A percentile compares a stretch with the other conserved stretches of the same genome.
Evolutionary conservation across 768 basidiomycete genomes (phyloP).

Genomic region (Termitomyces sp.): DNA sequence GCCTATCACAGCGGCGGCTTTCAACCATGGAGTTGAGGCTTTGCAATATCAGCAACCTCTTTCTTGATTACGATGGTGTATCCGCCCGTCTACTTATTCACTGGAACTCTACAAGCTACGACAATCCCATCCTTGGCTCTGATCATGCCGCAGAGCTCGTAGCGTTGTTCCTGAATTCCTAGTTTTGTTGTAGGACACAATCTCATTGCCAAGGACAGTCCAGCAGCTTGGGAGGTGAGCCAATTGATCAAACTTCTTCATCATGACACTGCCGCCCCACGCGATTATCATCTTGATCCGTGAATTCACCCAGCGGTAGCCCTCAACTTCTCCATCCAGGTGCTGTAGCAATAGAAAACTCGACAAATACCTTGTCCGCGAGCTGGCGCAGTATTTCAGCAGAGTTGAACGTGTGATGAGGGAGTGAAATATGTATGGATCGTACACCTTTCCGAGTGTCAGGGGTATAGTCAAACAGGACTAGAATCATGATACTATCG

Average conservation of each 20-base stretch:
- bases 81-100: not conserved
- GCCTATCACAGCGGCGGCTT: conserved; percentile 29
- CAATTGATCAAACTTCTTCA: not conserved
- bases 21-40: conserved; percentile 18
- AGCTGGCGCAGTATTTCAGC: conserved; percentile 26
- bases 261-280: not conserved
- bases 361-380: conserved; percentile 15
- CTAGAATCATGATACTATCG: not conserved
- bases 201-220: conserved; percentile 21
- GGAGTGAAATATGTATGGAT: not conserved
- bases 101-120: conserved; percentile 26
- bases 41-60: conserved; percentile 35
- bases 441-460: too few relatives aligned
- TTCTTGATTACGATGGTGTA: not conserved
- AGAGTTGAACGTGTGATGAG: conserved; percentile 20
- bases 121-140: conserved; percentile 38
- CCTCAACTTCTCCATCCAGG: conserved; percentile 30
- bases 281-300: too few relatives aligned
- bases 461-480: too few relatives aligned
- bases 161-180: conserved; percentile 32
- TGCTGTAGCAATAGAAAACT: conserved; percentile 21
- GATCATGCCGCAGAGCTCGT: conserved; percentile 33
- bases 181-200: conserved; percentile 33
- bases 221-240: conserved; percentile 28
- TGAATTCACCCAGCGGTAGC: conserved; percentile 4